Conservation (phyloP, 176 grass and related monocot species). For the Oryza punctata region DNA sequence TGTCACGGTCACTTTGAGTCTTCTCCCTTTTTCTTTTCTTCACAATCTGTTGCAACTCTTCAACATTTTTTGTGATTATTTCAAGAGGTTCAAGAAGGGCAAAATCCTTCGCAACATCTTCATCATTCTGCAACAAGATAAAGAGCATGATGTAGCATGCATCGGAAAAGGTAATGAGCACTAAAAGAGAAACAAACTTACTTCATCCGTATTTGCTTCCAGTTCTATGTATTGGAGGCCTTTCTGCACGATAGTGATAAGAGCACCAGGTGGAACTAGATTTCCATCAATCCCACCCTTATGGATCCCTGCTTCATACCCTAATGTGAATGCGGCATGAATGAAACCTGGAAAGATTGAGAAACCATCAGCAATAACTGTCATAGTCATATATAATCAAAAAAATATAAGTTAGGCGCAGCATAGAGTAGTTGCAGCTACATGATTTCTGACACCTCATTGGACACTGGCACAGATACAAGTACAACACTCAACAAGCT, state of each 20-base stretch:
- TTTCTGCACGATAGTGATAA: constrained; percentile 91
- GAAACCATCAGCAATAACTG: constrained; percentile 38
- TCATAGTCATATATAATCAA: neutral
- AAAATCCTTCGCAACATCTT: constrained; percentile 78
- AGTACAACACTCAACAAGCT: too few species aligned
- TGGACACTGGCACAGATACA: neutral
- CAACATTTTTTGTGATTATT: constrained; percentile 89
- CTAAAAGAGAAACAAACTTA: constrained; percentile 43
- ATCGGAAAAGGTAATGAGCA: neutral
- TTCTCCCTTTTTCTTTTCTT: constrained; percentile 73
- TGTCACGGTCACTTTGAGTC: constrained; percentile 61
- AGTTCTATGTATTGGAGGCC: constrained; percentile 97
- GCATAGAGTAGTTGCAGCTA: neutral
- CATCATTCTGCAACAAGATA: constrained; percentile 60
- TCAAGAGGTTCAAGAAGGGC: constrained; percentile 93
- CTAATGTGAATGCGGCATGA: constrained; percentile 86
- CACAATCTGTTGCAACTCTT: constrained; percentile 88
- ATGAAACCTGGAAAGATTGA: constrained; percentile 66
- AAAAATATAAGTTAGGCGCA: neutral
- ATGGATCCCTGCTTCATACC: constrained; percentile 87
- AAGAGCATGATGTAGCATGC: constrained; percentile 28
- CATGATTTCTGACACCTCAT: neutral
- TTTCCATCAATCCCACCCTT: constrained; percentile 84
- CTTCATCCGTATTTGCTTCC: constrained; percentile 82
- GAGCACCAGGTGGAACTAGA: constrained; percentile 82